phyloP scores from a whole-genome alignment of 2,329 filamentous ascomycete species.

The Sarocladium strictum region DNA sequence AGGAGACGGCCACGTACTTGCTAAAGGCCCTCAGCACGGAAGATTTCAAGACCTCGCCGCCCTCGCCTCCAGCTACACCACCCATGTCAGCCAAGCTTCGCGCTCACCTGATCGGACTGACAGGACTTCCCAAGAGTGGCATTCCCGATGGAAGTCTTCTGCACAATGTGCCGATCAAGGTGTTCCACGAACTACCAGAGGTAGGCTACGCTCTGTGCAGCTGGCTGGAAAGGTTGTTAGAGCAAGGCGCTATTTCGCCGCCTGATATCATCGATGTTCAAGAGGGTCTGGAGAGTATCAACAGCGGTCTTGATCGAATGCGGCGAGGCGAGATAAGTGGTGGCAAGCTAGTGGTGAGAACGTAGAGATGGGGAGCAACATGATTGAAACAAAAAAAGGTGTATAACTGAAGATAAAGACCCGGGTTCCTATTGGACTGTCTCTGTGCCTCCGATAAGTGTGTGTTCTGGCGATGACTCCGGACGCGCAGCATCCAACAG shows the following conservation, averaged over 20 bases:
- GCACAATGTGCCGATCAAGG: slow-evolving; percentile 67
- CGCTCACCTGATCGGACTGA: slow-evolving; percentile 61
- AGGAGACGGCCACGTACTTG: slow-evolving; percentile 54
- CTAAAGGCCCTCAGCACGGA: slow-evolving; percentile 41
- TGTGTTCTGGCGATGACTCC: background rate
- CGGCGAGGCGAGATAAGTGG: slow-evolving; percentile 61
- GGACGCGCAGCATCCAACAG: too few relatives aligned
- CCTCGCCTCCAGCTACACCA: slow-evolving; percentile 33
- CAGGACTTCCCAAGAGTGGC: slow-evolving; percentile 56
- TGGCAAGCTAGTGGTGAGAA: slow-evolving; percentile 57
- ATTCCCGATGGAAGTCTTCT: slow-evolving; percentile 40
- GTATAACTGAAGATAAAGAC: too few relatives aligned
- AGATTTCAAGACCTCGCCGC: slow-evolving; percentile 14
- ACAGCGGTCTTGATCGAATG: slow-evolving; percentile 60
- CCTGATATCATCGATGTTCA: slow-evolving; percentile 62
- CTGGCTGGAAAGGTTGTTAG: slow-evolving; percentile 64
- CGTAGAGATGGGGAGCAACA: too few relatives aligned
- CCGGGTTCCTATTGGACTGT: too few relatives aligned
- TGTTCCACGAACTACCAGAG: slow-evolving; percentile 62
- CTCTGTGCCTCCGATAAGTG: too few relatives aligned
- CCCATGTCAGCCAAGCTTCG: slow-evolving; percentile 16
- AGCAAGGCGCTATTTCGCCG: slow-evolving; percentile 43
- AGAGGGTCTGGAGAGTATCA: slow-evolving; percentile 60
- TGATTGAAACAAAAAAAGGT: too few relatives aligned
- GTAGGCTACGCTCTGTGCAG: slow-evolving; percentile 56